Evolutionary conservation across 2,329 filamentous ascomycete species (phyloP), one percentile per base, ranked within the genome.

Genomic region (Zymoseptoria brevis): DNA sequence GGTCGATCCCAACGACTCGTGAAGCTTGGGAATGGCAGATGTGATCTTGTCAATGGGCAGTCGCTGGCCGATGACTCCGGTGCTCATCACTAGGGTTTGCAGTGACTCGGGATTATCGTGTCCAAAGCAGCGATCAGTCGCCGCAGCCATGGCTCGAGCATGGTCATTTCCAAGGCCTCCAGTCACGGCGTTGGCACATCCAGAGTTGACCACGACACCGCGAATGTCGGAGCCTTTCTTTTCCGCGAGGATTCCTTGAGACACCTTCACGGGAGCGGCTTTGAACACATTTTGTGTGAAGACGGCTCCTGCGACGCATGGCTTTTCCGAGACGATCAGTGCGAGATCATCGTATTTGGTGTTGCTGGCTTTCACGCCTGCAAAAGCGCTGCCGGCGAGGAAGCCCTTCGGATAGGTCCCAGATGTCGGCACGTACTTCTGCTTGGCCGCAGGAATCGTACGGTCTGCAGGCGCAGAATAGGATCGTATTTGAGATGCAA

Each of bases 221-320:
- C 87, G 83, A 58, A 97, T 82, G 1, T 81, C 74, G 60, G 90
- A 88, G 53, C 80, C 78, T 66, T 84, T 83, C 64, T 79, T 80
- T 72, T 8, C 11, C 85, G 80, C 41, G 54, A 63, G 55, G 41
- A 96, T 77, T 59, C 87, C 81, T 64, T 86, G 82, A 74, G 88
- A 93, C 62, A 96, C 88, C 29, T 89, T 90, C 51, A 99, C 93
- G 4, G 94, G 94, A 9, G 94, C 94, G 19, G 94, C 94, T 76
- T 96, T 92, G 77, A 99, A 99, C 75, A 93, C 92, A 79, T 99
- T 99, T 75, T 91, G 95, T 57, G 94, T 99, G 78, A 97, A 96
- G 52, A 97, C 92, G 6, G 91, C 94, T 0, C 92, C 90, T 8
- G 88, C 92, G 6, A 89, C 83, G 74, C 91, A 96, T 57, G 92